Conservation (phyloP, 2,329 filamentous ascomycete genomes). For the Aspergillus floridensis region DNA sequence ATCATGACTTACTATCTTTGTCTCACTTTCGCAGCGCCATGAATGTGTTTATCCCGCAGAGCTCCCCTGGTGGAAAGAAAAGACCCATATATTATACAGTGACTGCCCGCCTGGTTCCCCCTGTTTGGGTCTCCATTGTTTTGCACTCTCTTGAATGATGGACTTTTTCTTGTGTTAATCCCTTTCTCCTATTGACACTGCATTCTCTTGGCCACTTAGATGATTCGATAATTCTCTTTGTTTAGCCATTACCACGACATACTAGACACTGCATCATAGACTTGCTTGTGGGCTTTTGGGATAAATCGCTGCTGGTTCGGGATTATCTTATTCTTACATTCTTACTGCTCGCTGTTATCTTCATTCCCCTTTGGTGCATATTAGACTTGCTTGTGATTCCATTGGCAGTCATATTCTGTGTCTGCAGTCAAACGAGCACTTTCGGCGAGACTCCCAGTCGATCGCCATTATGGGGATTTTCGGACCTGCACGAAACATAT, state of each 20-base stretch:
- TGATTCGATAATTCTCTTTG: too few species aligned
- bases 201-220: background rate
- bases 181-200: too few species aligned
- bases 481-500: slow-evolving; percentile 32
- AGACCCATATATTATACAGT: background rate
- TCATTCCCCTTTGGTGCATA: background rate
- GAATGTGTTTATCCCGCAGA: background rate
- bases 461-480: slow-evolving; percentile 32
- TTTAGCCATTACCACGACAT: background rate
- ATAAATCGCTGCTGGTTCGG: background rate
- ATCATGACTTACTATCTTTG: background rate
- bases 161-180: too few species aligned
- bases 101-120: background rate
- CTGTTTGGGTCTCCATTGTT: background rate
- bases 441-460: background rate
- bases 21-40: background rate
- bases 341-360: background rate
- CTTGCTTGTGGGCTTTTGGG: background rate
- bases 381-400: background rate
- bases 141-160: background rate
- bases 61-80: background rate
- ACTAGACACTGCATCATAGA: background rate
- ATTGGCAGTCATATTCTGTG: background rate
- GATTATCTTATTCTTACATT: background rate
- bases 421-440: background rate